These are phyloP conservation scores for Amanita polypyramis DNA, from an alignment of 768 basidiomycete genomes.

Conservation along the genomic window DNA sequence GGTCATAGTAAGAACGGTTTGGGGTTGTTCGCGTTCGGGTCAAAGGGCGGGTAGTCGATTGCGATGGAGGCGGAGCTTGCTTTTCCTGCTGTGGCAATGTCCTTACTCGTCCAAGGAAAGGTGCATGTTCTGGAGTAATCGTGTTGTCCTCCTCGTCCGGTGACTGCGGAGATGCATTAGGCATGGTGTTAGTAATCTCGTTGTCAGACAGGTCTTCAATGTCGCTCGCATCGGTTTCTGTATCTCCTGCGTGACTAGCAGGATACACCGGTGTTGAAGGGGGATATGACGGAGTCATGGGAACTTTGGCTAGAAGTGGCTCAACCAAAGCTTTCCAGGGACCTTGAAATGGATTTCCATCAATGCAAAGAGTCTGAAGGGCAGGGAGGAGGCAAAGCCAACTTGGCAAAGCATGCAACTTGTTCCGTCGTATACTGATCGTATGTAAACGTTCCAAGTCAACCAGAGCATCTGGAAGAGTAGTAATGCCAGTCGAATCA, in stretches of 20 bases:
- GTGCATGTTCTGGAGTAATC: slow-evolving; percentile 54
- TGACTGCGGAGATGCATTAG: slow-evolving; percentile 19
- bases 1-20: slow-evolving; percentile 43
- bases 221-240: slow-evolving; percentile 33
- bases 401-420: slow-evolving; percentile 79
- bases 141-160: slow-evolving; percentile 68
- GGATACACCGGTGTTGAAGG: slow-evolving; percentile 56
- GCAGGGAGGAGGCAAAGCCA: slow-evolving; percentile 88
- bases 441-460: slow-evolving; percentile 78
- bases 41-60: slow-evolving; percentile 31
- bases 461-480: slow-evolving; percentile 64
- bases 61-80: slow-evolving; percentile 15
- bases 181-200: slow-evolving; percentile 33
- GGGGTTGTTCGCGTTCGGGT: slow-evolving; percentile 69
- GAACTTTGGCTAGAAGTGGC: slow-evolving; percentile 61
- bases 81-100: slow-evolving; percentile 34
- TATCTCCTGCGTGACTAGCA: slow-evolving; percentile 32
- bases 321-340: slow-evolving; percentile 88
- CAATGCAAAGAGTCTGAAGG: slow-evolving; percentile 83
- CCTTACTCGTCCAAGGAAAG: slow-evolving; percentile 38
- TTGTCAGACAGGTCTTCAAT: slow-evolving; percentile 51
- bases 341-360: slow-evolving; percentile 91
- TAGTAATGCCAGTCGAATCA: slow-evolving; percentile 78
- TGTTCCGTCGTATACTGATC: slow-evolving; percentile 81
- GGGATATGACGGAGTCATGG: slow-evolving; percentile 52